A percentile compares a stretch with the other conserved stretches of the same genome.
phyloP scores from a whole-genome alignment of 495 filamentous ascomycete species.

The Podospora sp. region DNA sequence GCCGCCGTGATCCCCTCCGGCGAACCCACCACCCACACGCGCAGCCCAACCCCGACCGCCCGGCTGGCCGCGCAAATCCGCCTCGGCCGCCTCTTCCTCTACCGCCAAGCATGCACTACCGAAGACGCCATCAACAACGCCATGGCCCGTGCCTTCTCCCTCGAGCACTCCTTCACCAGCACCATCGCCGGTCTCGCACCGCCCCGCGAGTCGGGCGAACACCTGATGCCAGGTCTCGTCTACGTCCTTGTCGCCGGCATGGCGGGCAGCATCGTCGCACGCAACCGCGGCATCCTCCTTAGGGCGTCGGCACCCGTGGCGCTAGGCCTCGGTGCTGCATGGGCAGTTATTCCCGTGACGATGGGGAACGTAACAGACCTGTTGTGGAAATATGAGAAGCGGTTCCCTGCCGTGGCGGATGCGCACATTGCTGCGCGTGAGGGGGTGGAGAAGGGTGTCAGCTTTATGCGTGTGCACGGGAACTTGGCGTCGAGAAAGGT shows the following conservation, averaged over 20 bases:
- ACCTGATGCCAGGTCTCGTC: conserved; percentile 78
- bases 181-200: conserved; percentile 88
- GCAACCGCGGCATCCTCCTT: conserved; percentile 81
- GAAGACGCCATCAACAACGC: conserved; percentile 78
- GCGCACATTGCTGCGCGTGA: conserved; percentile 70
- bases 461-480: conserved; percentile 70
- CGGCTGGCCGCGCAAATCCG: conserved; percentile 84
- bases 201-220: conserved; percentile 76
- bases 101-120: conserved; percentile 67
- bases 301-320: conserved; percentile 69
- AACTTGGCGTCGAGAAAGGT: conserved; percentile 69
- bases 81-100: conserved; percentile 75
- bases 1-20: conserved; percentile 37
- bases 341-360: conserved; percentile 72
- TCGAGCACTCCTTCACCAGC: conserved; percentile 81
- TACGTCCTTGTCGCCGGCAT: conserved; percentile 92
- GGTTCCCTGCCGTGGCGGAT: conserved; percentile 75
- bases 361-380: conserved; percentile 84
- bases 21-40: conserved; percentile 34
- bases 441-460: conserved; percentile 66
- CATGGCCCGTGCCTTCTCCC: conserved; percentile 71
- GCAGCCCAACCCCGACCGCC: conserved; percentile 81
- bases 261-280: conserved; percentile 84
- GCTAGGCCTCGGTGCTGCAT: conserved; percentile 73
- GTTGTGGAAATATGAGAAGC: conserved; percentile 87